Conservation (phyloP, 2,329 filamentous ascomycete genomes). For the Aspergillus candidus region DNA sequence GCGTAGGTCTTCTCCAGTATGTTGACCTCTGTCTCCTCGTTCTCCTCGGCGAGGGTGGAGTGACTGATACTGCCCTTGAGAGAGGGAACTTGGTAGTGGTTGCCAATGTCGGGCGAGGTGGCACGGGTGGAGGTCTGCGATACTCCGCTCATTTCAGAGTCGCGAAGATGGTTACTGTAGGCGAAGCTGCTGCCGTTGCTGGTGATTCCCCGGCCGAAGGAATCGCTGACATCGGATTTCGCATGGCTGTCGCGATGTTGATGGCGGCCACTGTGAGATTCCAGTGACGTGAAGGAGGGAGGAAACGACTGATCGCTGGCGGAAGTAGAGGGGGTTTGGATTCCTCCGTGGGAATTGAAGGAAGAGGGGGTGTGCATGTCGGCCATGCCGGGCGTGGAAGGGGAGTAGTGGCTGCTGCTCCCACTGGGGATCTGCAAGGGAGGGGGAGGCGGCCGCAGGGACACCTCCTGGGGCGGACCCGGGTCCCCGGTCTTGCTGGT, state of each 20-base stretch:
- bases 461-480: slow-evolving; percentile 23
- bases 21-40: slow-evolving; percentile 71
- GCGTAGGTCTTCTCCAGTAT: slow-evolving; percentile 89
- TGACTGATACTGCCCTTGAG: slow-evolving; percentile 63
- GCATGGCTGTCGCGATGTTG: slow-evolving; percentile 32
- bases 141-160: slow-evolving; percentile 72
- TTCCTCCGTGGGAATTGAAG: slow-evolving; percentile 38
- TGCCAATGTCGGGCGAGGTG: slow-evolving; percentile 70
- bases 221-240: slow-evolving; percentile 27
- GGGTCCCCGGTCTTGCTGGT: slow-evolving; percentile 13
- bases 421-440: slow-evolving; percentile 39
- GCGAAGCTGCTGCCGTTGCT: slow-evolving; percentile 74
- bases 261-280: slow-evolving; percentile 19
- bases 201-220: slow-evolving; percentile 61
- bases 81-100: slow-evolving; percentile 53
- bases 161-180: slow-evolving; percentile 63
- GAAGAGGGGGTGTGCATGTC: slow-evolving; percentile 36
- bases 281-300: slow-evolving; percentile 19
- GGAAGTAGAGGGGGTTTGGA: slow-evolving; percentile 24
- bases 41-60: slow-evolving; percentile 64
- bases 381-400: slow-evolving; percentile 33
- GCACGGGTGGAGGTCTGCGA: slow-evolving; percentile 82
- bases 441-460: slow-evolving; percentile 40
- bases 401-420: slow-evolving; percentile 22
- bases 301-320: slow-evolving; percentile 24